These are phyloP conservation scores for Rhizoclosmatium sp. DNA, from an alignment of 192 early-diverging fungal species.

Conservation along the genomic window DNA sequence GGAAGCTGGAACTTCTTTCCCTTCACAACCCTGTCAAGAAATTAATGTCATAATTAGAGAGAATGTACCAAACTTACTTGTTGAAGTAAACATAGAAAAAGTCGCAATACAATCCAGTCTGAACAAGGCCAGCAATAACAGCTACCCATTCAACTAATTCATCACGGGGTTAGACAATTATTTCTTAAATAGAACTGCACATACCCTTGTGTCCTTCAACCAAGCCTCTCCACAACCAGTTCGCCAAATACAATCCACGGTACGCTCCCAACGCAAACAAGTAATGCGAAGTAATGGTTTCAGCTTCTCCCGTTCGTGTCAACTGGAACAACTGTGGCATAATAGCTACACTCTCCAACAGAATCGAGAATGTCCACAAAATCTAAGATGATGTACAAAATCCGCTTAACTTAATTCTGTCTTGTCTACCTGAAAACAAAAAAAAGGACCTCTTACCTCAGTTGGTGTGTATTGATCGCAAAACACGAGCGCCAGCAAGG, in stretches of 20 bases:
- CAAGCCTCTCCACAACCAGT: constrained; percentile 95
- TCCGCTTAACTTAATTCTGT: background rate
- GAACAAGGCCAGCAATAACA: constrained; percentile 89
- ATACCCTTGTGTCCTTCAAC: constrained; percentile 51
- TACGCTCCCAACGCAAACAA: constrained; percentile 96
- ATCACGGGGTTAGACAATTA: no score
- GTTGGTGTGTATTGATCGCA: constrained; percentile 73
- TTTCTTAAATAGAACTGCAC: no score
- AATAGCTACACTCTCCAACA: constrained; percentile 95
- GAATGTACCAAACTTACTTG: constrained; percentile 38
- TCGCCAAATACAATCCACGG: constrained; percentile 85
- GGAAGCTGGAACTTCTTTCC: constrained; percentile 79
- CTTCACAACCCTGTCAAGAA: constrained; percentile 56
- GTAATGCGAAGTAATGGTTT: constrained; percentile 99
- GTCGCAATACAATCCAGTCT: constrained; percentile 95
- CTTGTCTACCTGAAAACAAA: background rate
- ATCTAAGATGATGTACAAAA: constrained; percentile 61
- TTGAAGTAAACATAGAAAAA: constrained; percentile 98
- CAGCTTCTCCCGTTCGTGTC: constrained; percentile 95
- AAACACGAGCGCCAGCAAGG: constrained; percentile 76
- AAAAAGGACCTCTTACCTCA: constrained; percentile 61
- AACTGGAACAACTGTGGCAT: constrained; percentile 98
- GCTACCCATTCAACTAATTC: constrained; percentile 77
- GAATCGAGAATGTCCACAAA: constrained; percentile 97
- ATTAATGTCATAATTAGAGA: no score